Percentiles rank a stretch among this genome's conserved stretches.
Conservation (phyloP, 106 monocot genomes). For the Dioscorea dumetorum region DNA sequence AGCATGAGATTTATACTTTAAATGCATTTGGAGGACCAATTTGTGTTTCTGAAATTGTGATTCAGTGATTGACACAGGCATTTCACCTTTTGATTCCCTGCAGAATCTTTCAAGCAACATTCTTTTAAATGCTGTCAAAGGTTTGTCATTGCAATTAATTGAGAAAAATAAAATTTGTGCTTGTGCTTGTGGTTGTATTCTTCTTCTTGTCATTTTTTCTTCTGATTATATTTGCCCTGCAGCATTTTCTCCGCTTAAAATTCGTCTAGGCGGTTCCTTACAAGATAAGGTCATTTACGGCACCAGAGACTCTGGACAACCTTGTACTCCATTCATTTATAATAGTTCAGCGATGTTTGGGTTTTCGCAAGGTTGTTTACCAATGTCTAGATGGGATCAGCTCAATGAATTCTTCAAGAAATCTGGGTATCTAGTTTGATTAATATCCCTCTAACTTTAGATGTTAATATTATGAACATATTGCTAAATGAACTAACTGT, state of each 20-base stretch:
- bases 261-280: constrained; percentile 79
- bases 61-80: constrained; percentile 37
- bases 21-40: too few species aligned
- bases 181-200: neutral
- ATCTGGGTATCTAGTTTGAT: constrained; percentile 24
- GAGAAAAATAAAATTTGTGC: too few species aligned
- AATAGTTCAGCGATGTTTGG: constrained; percentile 76
- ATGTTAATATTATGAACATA: too few species aligned
- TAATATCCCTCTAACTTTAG: too few species aligned
- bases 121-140: constrained; percentile 87
- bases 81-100: constrained; percentile 49
- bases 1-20: too few species aligned
- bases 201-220: neutral
- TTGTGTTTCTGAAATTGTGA: neutral
- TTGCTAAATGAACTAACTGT: too few species aligned
- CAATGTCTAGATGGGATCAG: constrained; percentile 88
- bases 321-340: constrained; percentile 46
- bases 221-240: constrained; percentile 13
- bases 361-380: constrained; percentile 72
- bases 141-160: constrained; percentile 15
- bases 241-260: constrained; percentile 83
- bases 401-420: constrained; percentile 81
- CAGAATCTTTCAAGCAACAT: constrained; percentile 80
- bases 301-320: constrained; percentile 19
- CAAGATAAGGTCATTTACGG: constrained; percentile 91